Percentiles rank a stretch among this genome's conserved stretches.
phyloP scores from a whole-genome alignment of 208 protist genomes.

The Herpetomonas tarakana region DNA sequence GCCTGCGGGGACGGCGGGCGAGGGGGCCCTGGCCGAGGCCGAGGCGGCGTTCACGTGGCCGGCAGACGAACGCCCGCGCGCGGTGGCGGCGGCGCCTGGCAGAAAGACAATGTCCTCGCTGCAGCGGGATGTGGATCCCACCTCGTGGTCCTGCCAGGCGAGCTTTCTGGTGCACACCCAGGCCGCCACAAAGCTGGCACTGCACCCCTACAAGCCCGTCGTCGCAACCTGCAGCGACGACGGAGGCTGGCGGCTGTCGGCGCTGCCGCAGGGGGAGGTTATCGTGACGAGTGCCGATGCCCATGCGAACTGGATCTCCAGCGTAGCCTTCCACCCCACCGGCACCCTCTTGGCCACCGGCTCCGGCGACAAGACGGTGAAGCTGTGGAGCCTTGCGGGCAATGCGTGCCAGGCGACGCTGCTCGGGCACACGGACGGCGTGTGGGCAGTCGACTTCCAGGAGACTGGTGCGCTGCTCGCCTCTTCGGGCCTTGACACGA shows the following conservation, averaged over 20 bases:
- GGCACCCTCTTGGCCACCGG: slow-evolving; percentile 94
- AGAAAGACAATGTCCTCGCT: too few species aligned
- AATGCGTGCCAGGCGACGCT: slow-evolving; percentile 87
- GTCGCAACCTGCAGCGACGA: slow-evolving; percentile 96
- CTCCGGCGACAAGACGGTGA: slow-evolving; percentile 96
- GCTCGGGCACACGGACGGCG: slow-evolving; percentile 92
- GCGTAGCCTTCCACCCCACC: slow-evolving; percentile 82
- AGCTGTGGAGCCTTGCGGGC: slow-evolving; percentile 96
- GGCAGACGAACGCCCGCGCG: slow-evolving; percentile 47
- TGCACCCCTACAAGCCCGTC: slow-evolving; percentile 94
- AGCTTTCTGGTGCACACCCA: slow-evolving; percentile 86
- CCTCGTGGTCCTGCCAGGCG: slow-evolving; percentile 57
- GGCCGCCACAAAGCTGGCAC: slow-evolving; percentile 79
- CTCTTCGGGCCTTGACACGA: slow-evolving; percentile 92
- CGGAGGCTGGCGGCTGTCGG: slow-evolving; percentile 93
- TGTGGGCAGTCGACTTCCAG: slow-evolving; percentile 95
- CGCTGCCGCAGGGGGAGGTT: slow-evolving; percentile 90
- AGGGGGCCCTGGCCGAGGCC: slow-evolving; percentile 8
- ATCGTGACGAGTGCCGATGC: slow-evolving; percentile 92
- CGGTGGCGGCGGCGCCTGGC: background rate
- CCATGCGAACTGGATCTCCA: slow-evolving; percentile 93
- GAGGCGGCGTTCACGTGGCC: slow-evolving; percentile 59
- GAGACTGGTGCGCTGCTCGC: slow-evolving; percentile 92
- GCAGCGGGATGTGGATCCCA: slow-evolving; percentile 21
- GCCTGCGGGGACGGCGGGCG: slow-evolving; percentile 1